Evolutionary conservation across 2,329 filamentous ascomycete genomes (phyloP), one percentile per base, ranked within the genome.

Genomic region (Aplosporella prunicola): DNA sequence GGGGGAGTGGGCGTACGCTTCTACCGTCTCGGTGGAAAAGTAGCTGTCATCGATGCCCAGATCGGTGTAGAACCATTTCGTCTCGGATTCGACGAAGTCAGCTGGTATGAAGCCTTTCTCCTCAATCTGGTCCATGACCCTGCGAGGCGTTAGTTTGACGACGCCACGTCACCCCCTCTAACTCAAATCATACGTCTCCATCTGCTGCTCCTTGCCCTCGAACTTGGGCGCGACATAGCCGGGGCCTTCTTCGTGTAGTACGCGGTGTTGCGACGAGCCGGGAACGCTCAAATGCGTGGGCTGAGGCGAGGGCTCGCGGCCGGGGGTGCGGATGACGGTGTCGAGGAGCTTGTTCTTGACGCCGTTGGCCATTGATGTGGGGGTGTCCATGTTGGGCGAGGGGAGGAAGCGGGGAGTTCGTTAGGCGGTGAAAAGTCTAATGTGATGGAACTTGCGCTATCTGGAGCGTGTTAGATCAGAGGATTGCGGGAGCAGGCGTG

Each of bases 21-120:
- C 78, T 13, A 82, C 82, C 4, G 74, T 76, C 67, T 95, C 88
- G 47, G 89, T 87, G 57, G 88, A 79, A 67, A 96, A 96, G 71
- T 95, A 96, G 64, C 93, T 89, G 70, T 95, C 91, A 55, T 98
- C 91, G 52, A 98, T 98, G 50, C 91, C 91, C 16, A 98, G 77
- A 61, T 93, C 82, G 58, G 91, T 84, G 69, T 98, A 98, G 70
- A 98, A 98, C 89, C 91, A 98, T 43, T 77, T 73, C 35, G 88
- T 84, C 64, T 98, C 88, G 17, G 78, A 73, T 45, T 93, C 82
- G 45, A 95, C 74, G 47, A 93, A 82, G 35, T 82, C 71, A 40
- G 75, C 72, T 2, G 91, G 91, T 44, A 98, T 84, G 74, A 93
- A 95, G 43, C 80, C 83, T 55, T 80, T 82, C 47, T 80, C 74